Conservation (phyloP, 2,329 filamentous ascomycete genomes). For the Hypoxylon sp. region DNA sequence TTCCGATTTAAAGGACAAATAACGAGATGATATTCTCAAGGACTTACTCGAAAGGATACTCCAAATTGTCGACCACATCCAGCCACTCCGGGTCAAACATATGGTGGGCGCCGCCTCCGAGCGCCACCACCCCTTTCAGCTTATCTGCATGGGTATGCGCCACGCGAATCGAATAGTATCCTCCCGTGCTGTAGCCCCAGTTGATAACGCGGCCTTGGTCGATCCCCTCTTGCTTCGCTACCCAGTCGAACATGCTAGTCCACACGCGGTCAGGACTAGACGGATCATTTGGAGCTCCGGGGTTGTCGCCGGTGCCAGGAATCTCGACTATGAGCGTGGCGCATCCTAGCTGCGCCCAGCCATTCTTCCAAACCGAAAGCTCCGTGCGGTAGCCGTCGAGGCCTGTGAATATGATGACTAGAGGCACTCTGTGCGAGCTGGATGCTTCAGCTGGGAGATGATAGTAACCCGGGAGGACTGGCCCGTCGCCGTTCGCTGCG, state of each 20-base stretch:
- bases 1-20: neutral
- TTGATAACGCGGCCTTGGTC: slow-evolving; percentile 64
- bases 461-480: slow-evolving; percentile 50
- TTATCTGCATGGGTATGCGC: slow-evolving; percentile 70
- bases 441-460: slow-evolving; percentile 50
- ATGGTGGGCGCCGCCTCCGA: slow-evolving; percentile 70
- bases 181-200: slow-evolving; percentile 72
- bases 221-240: slow-evolving; percentile 62
- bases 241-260: slow-evolving; percentile 68
- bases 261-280: slow-evolving; percentile 68
- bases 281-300: slow-evolving; percentile 62
- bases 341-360: slow-evolving; percentile 60
- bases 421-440: slow-evolving; percentile 40
- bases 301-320: slow-evolving; percentile 71
- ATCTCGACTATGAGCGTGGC: slow-evolving; percentile 68
- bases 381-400: slow-evolving; percentile 55
- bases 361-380: slow-evolving; percentile 55
- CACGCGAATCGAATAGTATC: slow-evolving; percentile 70
- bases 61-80: slow-evolving; percentile 67
- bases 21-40: too few species aligned
- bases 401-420: slow-evolving; percentile 52
- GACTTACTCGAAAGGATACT: slow-evolving; percentile 71
- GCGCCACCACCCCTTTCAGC: slow-evolving; percentile 66
- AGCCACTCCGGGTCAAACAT: slow-evolving; percentile 72
- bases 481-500: slow-evolving; percentile 47